Percentiles rank a stretch among this genome's conserved stretches.
Evolutionary conservation across 208 protist genomes (phyloP).

Genomic region (Willaertia magna): DNA sequence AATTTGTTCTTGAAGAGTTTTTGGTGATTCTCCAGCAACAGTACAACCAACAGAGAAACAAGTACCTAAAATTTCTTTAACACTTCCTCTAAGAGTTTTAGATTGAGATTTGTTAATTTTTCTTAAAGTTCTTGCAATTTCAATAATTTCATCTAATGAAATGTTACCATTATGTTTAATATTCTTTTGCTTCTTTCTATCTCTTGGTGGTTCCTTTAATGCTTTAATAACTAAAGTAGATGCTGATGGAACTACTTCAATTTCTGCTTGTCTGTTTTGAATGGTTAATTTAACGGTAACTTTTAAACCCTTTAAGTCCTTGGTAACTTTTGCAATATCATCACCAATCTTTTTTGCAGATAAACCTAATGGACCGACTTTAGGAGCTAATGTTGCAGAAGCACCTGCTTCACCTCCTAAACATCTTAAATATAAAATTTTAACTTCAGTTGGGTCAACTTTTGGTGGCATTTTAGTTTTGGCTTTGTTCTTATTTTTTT

Average conservation of each 20-base stretch:
- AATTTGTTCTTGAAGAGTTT: conserved; percentile 80
- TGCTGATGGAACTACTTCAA: conserved; percentile 88
- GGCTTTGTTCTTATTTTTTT: neutral
- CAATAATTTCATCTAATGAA: conserved; percentile 86
- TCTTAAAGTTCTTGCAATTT: conserved; percentile 88
- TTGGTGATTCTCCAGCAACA: conserved; percentile 83
- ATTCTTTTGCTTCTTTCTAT: conserved; percentile 99
- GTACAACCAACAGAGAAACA: conserved; percentile 93
- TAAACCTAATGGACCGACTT: conserved; percentile 97
- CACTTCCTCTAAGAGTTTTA: conserved; percentile 76
- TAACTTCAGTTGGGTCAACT: conserved; percentile 90
- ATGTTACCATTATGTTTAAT: conserved; percentile 97
- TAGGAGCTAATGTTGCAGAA: conserved; percentile 92
- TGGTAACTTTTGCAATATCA: conserved; percentile 95
- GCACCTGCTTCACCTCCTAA: conserved; percentile 93
- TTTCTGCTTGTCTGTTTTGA: conserved; percentile 93
- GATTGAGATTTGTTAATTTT: conserved; percentile 84
- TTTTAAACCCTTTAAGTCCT: conserved; percentile 97
- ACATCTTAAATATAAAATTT: conserved; percentile 85
- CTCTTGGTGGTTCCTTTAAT: conserved; percentile 95
- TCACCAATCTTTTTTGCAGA: conserved; percentile 99
- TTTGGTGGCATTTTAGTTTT: conserved; percentile 84
- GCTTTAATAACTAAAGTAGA: conserved; percentile 88
- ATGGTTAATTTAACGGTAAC: conserved; percentile 94
- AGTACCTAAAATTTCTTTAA: conserved; percentile 98